Percentiles rank a stretch among this genome's conserved stretches.
Conservation (phyloP, 1,139 yeast species). For the Pneumocystis wakefieldiae region DNA sequence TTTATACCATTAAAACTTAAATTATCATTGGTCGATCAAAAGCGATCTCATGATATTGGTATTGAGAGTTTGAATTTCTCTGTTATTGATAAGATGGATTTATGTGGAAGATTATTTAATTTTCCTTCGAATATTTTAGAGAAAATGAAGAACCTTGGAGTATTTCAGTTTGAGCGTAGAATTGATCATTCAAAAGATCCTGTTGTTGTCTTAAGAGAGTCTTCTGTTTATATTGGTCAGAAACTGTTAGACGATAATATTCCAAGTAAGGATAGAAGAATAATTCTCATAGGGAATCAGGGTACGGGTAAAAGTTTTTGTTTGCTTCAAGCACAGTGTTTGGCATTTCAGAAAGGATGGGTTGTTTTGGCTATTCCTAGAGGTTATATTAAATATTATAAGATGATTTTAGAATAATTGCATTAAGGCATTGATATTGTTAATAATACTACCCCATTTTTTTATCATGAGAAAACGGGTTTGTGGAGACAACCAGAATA, state of each 20-base stretch:
- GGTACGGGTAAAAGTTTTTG: slow-evolving; percentile 12
- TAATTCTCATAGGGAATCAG: slow-evolving; percentile 8
- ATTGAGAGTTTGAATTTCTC: not conserved
- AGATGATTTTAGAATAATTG: not conserved
- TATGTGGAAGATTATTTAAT: slow-evolving; percentile 1
- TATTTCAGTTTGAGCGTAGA: slow-evolving; percentile 4
- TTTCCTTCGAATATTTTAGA: slow-evolving; percentile 3
- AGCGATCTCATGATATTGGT: not conserved
- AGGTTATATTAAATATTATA: not conserved
- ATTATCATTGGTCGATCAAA: not conserved
- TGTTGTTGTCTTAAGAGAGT: slow-evolving; percentile 10
- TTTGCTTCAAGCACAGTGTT: slow-evolving; percentile 10
- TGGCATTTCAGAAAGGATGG: slow-evolving; percentile 9
- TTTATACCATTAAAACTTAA: not conserved
- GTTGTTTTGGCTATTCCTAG: slow-evolving; percentile 11
- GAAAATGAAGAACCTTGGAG: slow-evolving; percentile 8
- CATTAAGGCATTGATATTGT: slow-evolving; percentile 5
- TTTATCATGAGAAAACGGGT: slow-evolving; percentile 2
- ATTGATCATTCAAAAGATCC: slow-evolving; percentile 8
- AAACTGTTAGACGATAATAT: slow-evolving; percentile 4
- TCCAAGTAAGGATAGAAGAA: slow-evolving; percentile 4
- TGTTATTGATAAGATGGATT: not conserved
- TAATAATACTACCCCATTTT: slow-evolving; percentile 9
- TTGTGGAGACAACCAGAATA: slow-evolving; percentile 10
- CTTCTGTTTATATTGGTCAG: slow-evolving; percentile 3